Percentiles rank a stretch among this genome's conserved stretches.
phyloP scores from a whole-genome alignment of 176 grass and related monocot species.

The Thinopyrum elongatum region DNA sequence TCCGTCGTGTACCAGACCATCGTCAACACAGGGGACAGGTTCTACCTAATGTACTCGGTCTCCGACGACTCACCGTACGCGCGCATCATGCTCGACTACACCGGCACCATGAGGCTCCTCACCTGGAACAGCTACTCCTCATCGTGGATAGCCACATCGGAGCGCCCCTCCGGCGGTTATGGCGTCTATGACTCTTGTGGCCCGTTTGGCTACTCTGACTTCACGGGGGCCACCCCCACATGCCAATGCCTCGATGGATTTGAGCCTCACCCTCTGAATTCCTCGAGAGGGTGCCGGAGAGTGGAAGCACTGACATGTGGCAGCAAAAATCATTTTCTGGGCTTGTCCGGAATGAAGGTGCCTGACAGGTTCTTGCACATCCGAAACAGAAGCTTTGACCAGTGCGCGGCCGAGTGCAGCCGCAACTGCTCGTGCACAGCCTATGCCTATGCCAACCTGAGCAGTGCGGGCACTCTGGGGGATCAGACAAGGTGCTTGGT shows the following conservation, averaged over 20 bases:
- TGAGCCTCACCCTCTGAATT: conserved; percentile 12
- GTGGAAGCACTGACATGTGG: conserved; percentile 3
- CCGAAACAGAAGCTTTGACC: conserved; percentile 24
- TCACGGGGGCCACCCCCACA: not conserved
- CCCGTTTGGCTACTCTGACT: conserved; percentile 6
- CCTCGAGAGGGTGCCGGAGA: conserved; percentile 37
- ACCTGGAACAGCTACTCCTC: conserved; percentile 4
- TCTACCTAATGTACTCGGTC: not conserved
- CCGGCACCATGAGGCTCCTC: not conserved
- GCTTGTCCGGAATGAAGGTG: not conserved
- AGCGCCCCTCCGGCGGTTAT: not conserved
- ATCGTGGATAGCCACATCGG: not conserved
- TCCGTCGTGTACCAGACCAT: not conserved
- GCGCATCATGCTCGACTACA: conserved; percentile 24
- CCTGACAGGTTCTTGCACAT: conserved; percentile 29
- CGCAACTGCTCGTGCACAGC: conserved; percentile 56
- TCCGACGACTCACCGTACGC: conserved; percentile 11
- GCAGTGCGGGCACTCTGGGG: not conserved
- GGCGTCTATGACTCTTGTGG: conserved; percentile 35
- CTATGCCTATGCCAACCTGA: conserved; percentile 38
- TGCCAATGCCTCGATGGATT: conserved; percentile 60
- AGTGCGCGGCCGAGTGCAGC: conserved; percentile 36
- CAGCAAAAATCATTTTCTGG: not conserved
- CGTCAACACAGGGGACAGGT: not conserved
- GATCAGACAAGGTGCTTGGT: conserved; percentile 53